Conservation (phyloP, 345 rosid species). For the Eutrema heterophyllum region DNA sequence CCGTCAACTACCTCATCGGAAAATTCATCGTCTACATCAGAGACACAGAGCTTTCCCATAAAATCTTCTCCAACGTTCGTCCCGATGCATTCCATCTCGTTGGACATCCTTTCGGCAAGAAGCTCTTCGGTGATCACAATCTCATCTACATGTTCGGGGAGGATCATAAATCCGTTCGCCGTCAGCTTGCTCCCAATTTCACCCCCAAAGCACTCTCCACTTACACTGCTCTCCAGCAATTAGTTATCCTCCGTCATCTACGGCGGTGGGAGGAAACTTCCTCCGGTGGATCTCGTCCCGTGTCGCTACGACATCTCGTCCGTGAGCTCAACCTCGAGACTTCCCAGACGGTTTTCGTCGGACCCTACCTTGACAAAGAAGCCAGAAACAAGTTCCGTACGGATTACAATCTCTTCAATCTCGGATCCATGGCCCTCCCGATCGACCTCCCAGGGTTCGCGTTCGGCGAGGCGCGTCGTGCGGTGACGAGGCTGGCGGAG, state of each 20-base stretch:
- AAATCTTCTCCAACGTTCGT: slow-evolving; percentile 66
- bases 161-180: slow-evolving; percentile 74
- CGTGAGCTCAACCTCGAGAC: slow-evolving; percentile 86
- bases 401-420: slow-evolving; percentile 72
- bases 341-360: slow-evolving; percentile 83
- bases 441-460: slow-evolving; percentile 70
- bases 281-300: slow-evolving; percentile 17
- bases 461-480: slow-evolving; percentile 61
- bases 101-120: slow-evolving; percentile 88
- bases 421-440: slow-evolving; percentile 68
- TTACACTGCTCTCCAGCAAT: slow-evolving; percentile 62
- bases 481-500: slow-evolving; percentile 47
- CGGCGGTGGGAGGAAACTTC: slow-evolving; percentile 41
- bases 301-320: slow-evolving; percentile 43
- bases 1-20: slow-evolving; percentile 66
- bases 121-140: slow-evolving; percentile 83
- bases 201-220: slow-evolving; percentile 68
- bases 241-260: slow-evolving; percentile 60
- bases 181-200: slow-evolving; percentile 81
- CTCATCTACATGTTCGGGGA: slow-evolving; percentile 83
- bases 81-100: slow-evolving; percentile 76
- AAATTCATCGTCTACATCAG: slow-evolving; percentile 62
- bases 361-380: slow-evolving; percentile 47
- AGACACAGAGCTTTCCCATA: slow-evolving; percentile 63
- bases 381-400: slow-evolving; percentile 38